A percentile compares a stretch with the other conserved stretches of the same genome.
phyloP scores from a whole-genome alignment of 495 filamentous ascomycete species.

The Margaritispora aquatica region DNA sequence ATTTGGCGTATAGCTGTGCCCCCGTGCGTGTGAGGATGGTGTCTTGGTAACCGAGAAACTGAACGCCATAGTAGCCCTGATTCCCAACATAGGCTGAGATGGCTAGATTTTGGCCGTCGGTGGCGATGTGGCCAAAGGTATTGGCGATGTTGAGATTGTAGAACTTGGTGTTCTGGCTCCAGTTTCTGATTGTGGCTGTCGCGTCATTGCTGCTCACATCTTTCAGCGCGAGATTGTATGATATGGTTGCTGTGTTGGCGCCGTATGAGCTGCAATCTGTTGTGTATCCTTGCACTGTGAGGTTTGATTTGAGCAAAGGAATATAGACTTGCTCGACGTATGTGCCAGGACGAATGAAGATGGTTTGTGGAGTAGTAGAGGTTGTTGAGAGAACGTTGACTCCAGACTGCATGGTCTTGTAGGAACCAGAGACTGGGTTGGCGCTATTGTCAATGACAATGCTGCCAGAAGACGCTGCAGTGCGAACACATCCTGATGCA shows the following conservation, averaged over 20 bases:
- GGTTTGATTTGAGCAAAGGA: constrained; percentile 13
- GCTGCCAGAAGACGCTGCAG: constrained; percentile 5
- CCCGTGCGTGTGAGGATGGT: constrained; percentile 35
- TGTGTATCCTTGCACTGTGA: constrained; percentile 18
- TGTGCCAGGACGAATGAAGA: constrained; percentile 57
- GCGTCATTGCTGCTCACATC: constrained; percentile 13
- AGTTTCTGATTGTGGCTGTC: constrained; percentile 15
- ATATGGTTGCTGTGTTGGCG: constrained; percentile 53
- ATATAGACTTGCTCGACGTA: constrained; percentile 55
- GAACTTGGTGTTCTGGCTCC: constrained; percentile 20
- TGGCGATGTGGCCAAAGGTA: constrained; percentile 17
- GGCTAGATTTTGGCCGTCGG: constrained; percentile 18
- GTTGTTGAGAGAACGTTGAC: constrained; percentile 13
- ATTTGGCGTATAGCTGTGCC: constrained; percentile 39
- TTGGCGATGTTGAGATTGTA: constrained; percentile 20
- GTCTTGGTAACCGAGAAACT: constrained; percentile 44
- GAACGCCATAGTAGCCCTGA: constrained; percentile 33
- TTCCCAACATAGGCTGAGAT: constrained; percentile 11
- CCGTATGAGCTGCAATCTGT: constrained; percentile 32
- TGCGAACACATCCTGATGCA: background rate
- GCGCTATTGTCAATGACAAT: constrained; percentile 12
- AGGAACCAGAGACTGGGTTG: background rate
- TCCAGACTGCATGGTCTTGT: constrained; percentile 10
- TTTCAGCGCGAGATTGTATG: constrained; percentile 24
- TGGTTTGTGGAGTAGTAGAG: constrained; percentile 35